Conservation (phyloP, 768 basidiomycete species). For the Lepiota brunneoincarnata region DNA sequence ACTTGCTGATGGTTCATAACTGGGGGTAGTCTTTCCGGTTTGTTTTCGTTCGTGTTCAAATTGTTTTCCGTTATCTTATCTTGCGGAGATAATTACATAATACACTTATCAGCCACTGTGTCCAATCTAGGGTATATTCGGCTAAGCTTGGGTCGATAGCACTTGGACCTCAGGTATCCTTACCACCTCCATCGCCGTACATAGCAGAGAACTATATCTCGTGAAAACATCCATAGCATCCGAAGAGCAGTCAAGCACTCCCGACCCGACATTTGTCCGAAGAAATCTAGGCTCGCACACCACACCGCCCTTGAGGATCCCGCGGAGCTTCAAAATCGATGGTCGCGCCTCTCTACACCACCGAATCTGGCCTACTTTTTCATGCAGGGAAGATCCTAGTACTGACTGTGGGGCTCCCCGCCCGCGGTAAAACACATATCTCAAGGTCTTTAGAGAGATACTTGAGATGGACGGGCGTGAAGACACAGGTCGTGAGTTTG, state of each 20-base stretch:
- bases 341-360: constrained; percentile 96
- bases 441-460: constrained; percentile 96
- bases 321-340: constrained; percentile 36
- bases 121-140: background rate
- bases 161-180: too few relatives aligned
- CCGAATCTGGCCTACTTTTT: constrained; percentile 81
- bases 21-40: background rate
- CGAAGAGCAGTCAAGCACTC: background rate
- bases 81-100: constrained; percentile 4
- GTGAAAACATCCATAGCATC: too few relatives aligned
- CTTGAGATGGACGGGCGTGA: constrained; percentile 96
- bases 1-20: constrained; percentile 10
- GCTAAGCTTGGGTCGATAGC: too few relatives aligned
- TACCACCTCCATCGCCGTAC: too few relatives aligned
- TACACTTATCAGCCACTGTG: background rate
- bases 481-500: constrained; percentile 90
- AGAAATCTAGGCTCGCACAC: too few relatives aligned
- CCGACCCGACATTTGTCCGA: background rate
- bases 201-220: too few relatives aligned
- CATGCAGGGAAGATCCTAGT: constrained; percentile 96
- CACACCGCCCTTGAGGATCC: background rate
- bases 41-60: background rate
- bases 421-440: constrained; percentile 95
- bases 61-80: constrained; percentile 7
- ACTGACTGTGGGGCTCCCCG: constrained; percentile 89